Percentiles rank a stretch among this genome's conserved stretches.
phyloP scores from a whole-genome alignment of 176 grass and related monocot genomes.

The Bromus sterilis region DNA sequence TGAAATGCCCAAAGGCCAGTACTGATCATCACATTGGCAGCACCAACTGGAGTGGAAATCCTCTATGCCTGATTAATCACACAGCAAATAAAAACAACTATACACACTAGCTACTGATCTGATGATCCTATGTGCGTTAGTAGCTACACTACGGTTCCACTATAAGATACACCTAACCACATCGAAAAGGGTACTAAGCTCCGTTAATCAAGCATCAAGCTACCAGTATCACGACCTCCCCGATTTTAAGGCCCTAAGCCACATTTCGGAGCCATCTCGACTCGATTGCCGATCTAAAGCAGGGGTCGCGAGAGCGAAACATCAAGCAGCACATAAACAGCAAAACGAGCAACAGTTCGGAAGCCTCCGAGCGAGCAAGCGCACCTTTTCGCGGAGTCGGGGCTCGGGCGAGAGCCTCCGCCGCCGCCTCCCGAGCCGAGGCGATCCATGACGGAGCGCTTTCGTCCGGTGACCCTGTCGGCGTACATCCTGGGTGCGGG shows the following conservation, averaged over 20 bases:
- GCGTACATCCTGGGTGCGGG: slow-evolving; percentile 39
- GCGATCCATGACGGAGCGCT: slow-evolving; percentile 62
- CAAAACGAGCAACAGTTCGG: neutral
- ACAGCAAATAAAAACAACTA: neutral
- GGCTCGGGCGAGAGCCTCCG: neutral
- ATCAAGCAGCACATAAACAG: neutral
- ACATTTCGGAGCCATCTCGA: neutral
- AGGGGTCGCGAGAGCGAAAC: neutral
- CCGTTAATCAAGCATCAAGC: neutral
- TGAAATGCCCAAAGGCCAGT: neutral
- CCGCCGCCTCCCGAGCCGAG: slow-evolving; percentile 14
- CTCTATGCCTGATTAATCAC: neutral
- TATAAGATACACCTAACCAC: neutral
- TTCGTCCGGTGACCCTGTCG: slow-evolving; percentile 31
- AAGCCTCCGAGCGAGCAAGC: neutral
- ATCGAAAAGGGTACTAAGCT: neutral
- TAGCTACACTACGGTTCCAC: neutral
- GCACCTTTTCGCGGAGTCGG: slow-evolving; percentile 45
- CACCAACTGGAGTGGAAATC: neutral
- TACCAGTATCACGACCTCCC: neutral
- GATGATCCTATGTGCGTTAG: neutral
- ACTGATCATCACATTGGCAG: neutral
- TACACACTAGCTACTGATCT: neutral
- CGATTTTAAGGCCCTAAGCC: neutral
- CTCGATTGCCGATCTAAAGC: neutral